Evolutionary conservation across 331 rosid species (phyloP).

Genomic region (Pyrus hybrid): DNA sequence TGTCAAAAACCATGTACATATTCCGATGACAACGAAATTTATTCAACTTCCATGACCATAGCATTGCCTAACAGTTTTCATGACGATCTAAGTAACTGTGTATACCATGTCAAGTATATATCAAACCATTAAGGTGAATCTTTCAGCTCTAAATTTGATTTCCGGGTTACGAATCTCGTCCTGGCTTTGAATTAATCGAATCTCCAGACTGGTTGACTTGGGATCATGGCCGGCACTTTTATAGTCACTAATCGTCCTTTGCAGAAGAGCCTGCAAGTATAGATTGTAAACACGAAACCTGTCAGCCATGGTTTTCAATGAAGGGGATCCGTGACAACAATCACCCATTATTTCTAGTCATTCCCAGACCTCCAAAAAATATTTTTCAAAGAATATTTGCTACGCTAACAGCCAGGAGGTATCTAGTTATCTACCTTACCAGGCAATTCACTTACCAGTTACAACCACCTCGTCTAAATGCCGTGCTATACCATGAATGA

Average conservation of each 20-base stretch:
- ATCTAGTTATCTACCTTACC: too few relatives aligned
- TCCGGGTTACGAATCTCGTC: slow-evolving; percentile 58
- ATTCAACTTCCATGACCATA: not conserved
- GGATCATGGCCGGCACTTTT: slow-evolving; percentile 44
- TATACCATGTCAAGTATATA: not conserved
- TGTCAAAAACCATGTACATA: not conserved
- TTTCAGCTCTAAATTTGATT: slow-evolving; percentile 56
- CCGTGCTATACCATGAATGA: not conserved
- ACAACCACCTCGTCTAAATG: not conserved
- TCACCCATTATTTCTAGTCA: too few relatives aligned
- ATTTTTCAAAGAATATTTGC: too few relatives aligned
- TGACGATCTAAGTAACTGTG: too few relatives aligned
- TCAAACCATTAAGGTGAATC: slow-evolving; percentile 13
- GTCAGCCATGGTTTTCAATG: not conserved
- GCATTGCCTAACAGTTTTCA: too few relatives aligned
- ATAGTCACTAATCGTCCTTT: slow-evolving; percentile 60
- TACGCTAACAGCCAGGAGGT: too few relatives aligned
- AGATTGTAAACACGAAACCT: not conserved
- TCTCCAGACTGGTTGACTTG: slow-evolving; percentile 74
- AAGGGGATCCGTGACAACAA: too few relatives aligned
- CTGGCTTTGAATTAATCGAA: slow-evolving; percentile 87
- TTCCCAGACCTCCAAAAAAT: too few relatives aligned
- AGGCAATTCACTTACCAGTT: not conserved
- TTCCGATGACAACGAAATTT: not conserved
- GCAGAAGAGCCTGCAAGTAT: slow-evolving; percentile 69